Evolutionary conservation across 495 filamentous ascomycete genomes (phyloP), one percentile per base, ranked within the genome.

Genomic region (Glarea lozoyensis): DNA sequence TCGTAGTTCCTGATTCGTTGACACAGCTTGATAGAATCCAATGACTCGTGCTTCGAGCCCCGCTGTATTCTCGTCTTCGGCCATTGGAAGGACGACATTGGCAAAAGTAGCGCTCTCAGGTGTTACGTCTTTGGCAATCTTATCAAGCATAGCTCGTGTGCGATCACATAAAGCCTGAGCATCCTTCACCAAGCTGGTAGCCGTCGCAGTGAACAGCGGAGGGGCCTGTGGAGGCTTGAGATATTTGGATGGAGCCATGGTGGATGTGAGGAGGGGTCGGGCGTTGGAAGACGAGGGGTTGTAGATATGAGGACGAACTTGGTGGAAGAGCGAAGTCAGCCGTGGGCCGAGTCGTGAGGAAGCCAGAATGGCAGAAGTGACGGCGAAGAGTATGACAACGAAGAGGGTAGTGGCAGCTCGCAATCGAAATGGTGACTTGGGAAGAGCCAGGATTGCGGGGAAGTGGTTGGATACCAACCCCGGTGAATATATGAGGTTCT

Each of bases 141-240:
- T 71, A 64, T 97, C 85, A 44, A 92, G 76, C 24, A 92, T 57
- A 10, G 64, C 62, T 36, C 81, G 79, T 12, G 81, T 84, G 32
- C 58, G 67, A 17, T 81, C 73, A 46, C 88, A 86, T 35, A 94
- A 61, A 25, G 68, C 65, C 60, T 90, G 78, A 25, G 89, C 82
- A 54, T 89, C 88, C 42, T 74, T 69, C 16, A 93, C 62, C 42
- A 98, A 68, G 33, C 78, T 81, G 43, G 79, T 66, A 15, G 83
- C 77, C 34, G 88, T 95, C 37, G 85, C 86, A 0, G 78, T 88
- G 66, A 96, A 96, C 31, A 78, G 67, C 13, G 90, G 87, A 29
- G 92, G 89, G 16, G 79, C 68, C 60, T 95, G 88, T 15, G 88
- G 88, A 39, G 88, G 88, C 47, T 73, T 81, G 55, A 72, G 65